A percentile compares a stretch with the other conserved stretches of the same genome.
phyloP scores from a whole-genome alignment of 164 flowering plant genomes.

The Berberis thunbergii region DNA sequence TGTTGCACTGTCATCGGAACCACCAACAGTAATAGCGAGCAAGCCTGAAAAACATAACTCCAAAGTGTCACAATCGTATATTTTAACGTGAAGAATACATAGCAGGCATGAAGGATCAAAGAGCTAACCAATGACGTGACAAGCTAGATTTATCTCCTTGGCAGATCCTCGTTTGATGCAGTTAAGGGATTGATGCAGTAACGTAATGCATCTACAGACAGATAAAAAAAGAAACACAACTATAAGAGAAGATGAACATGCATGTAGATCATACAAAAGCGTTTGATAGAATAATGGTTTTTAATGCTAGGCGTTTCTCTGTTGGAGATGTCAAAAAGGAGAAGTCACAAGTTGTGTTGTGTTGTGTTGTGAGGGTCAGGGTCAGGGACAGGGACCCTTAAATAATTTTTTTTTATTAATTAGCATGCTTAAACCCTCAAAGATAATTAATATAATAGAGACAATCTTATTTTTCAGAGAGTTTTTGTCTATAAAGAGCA shows the following conservation, averaged over 20 bases:
- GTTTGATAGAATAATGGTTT: no score
- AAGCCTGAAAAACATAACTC: conserved; percentile 34
- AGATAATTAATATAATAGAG: no score
- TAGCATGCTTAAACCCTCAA: no score
- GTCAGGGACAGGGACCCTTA: no score
- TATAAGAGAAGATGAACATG: background rate
- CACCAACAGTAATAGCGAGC: conserved; percentile 69
- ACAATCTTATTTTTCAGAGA: no score
- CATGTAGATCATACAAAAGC: background rate
- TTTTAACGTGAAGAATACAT: background rate
- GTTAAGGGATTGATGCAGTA: conserved; percentile 60
- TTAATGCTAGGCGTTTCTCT: background rate
- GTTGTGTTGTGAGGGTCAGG: no score
- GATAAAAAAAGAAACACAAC: conserved; percentile 6
- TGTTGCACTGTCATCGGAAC: conserved; percentile 47
- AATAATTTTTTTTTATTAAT: no score
- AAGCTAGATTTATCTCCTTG: conserved; percentile 62
- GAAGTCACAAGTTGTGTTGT: no score
- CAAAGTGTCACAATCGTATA: background rate
- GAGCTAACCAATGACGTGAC: conserved; percentile 52
- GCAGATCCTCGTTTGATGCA: conserved; percentile 67
- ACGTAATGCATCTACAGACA: conserved; percentile 52
- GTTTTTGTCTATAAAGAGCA: no score
- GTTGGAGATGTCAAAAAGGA: no score
- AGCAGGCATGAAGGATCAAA: background rate